Base-by-base conservation (phyloP, 148 eudicot species). In the Heliamphora exappendiculata region DNA sequence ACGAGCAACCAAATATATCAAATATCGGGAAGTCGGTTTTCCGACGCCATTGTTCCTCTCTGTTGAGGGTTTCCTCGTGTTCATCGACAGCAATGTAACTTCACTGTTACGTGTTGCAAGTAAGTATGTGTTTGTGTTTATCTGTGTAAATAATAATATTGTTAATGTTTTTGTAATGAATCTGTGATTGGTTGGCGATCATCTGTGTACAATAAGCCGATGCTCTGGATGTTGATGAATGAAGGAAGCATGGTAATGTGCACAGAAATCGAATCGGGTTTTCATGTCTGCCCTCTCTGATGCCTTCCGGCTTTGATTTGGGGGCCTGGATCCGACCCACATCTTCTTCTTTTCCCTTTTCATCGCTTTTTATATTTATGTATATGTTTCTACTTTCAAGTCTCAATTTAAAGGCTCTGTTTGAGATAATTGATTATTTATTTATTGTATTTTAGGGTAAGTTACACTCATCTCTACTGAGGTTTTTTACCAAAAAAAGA, bases 221-320 rank as follows among this genome's bases (percentile, higher is more conserved):
- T 84, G 87, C 87, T 81, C 82, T 84, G 87, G 87, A 81, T 64
- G 2, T 67, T 12, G 33, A 73, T 3, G 16, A 55, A 84, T 84
- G 87, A 84, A 81, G 84, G 87, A 78, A 84, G 87, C 87, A 84
- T 84, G 87, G 87, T 84, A 72, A 65, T 78, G 87, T 79, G 82
- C 80, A 84, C 84, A 71, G 78, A 84, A 73, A 84, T 19, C 53
- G 78, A 84, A 70, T 19, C 39, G 67, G 87, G 87, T 84, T 84
- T 78, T 54, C 87, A 84, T 84, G 86, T 84, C 86, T 84, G 86
- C 86, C 64, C 84, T 49, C 84, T 78, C 79, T 81, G 86, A 84
- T 77, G 33, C 64, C 50, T 45, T 16, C 19, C 47, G 64, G 64
- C 64, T 59, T 20, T 82, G 85, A 82, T 78, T 82, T 75, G 85